Base-by-base conservation (phyloP, 805 yeast genomes). In the Yamadazyma scolyti region DNA sequence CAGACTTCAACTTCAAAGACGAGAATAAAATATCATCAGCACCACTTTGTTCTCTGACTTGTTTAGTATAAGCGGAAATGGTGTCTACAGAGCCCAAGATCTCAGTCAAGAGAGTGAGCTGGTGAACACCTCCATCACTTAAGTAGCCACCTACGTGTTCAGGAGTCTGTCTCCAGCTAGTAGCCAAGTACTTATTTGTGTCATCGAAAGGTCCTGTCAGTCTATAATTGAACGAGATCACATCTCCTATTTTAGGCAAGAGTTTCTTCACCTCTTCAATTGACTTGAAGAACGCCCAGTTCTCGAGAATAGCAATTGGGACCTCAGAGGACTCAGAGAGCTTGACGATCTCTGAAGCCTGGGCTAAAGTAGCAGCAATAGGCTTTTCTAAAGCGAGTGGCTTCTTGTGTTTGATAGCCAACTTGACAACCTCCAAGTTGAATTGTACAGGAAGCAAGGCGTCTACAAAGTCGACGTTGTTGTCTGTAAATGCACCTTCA, bases 91-190 rank as follows among this genome's bases (percentile, higher is more conserved):
- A 66, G 31, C 97, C 97, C 33, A 90, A 66, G 12, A 87, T 77
- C 37, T 77, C 86, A 6, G 95, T 87, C 42, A 89, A 71, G 22
- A 87, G 63, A 3, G 96, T 96, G 55, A 89, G 65, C 58, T 89
- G 97, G 60, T 90, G 97, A 15, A 90, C 97, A 54, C 97, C 97
- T 50, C 96, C 97, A 50, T 90, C 97, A 36, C 90, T 80, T 47
- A 90, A 66, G 59, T 69, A 89, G 0, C 97, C 97, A 33, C 97
- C 97, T 44, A 88, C 74, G 54, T 90, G 97, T 57, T 86, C 80
- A 19, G 97, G 97, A 28, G 79, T 69, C 53, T 73, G 76, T 71
- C 97, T 81, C 97, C 97, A 90, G 10, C 79, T 33, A 2, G 97
- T 89, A 14, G 63, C 55, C 37, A 77, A 52, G 50, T 82, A 84